phyloP scores from a whole-genome alignment of 257 asterid genomes.

The Catharanthus roseus region DNA sequence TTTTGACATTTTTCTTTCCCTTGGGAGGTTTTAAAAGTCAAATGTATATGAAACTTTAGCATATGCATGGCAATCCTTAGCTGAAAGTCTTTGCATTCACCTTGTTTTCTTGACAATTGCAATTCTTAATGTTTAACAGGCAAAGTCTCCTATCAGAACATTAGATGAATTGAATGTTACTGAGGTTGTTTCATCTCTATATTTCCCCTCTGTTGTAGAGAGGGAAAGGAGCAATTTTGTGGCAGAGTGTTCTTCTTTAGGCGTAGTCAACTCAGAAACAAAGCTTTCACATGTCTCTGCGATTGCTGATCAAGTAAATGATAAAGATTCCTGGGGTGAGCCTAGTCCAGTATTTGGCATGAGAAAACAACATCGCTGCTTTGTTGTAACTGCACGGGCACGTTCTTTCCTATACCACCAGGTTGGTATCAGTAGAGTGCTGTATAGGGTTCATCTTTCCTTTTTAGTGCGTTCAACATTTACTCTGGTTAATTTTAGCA shows the following conservation, averaged over 20 bases:
- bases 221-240: conserved; percentile 36
- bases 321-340: conserved; percentile 25
- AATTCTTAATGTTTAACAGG: conserved; percentile 44
- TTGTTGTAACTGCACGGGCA: conserved; percentile 81
- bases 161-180: conserved; percentile 72
- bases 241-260: conserved; percentile 24
- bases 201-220: conserved; percentile 56
- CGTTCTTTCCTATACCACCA: conserved; percentile 94
- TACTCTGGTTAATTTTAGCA: not conserved
- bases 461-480: not conserved
- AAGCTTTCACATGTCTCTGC: conserved; percentile 24
- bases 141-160: conserved; percentile 79
- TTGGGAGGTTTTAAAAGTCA: not conserved
- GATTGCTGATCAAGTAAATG: conserved; percentile 25
- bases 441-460: not conserved
- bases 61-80: not conserved
- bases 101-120: not conserved
- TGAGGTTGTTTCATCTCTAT: conserved; percentile 62
- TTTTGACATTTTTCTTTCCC: not conserved
- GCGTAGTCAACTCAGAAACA: conserved; percentile 31
- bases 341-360: conserved; percentile 53
- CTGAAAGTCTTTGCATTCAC: not conserved
- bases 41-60: too few relatives aligned
- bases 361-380: conserved; percentile 65
- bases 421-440: conserved; percentile 35